Evolutionary conservation across 345 rosid genomes (phyloP), one percentile per base, ranked within the genome.

Genomic region (Aquilaria malaccensis): DNA sequence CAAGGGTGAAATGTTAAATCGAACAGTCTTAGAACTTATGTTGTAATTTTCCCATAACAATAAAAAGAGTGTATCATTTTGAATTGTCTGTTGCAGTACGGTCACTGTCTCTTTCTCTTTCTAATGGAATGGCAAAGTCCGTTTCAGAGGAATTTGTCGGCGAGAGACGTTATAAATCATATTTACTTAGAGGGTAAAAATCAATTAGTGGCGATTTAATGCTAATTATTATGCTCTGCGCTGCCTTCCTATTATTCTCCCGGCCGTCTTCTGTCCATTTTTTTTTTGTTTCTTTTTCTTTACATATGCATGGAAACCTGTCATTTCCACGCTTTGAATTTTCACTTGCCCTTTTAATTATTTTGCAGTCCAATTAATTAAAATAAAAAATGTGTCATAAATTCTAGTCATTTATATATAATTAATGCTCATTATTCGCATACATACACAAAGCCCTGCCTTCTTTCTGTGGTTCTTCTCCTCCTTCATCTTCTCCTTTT

Each of bases 121-220:
- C 60, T 52, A 50, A 53, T 33, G 59, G 22, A 22, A 22, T 22
- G 22, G 22, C 22, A 60, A 59, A 62, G 60, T 62, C 84, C 83
- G 77, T 80, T 82, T 68, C 65, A 52, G 73, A 67, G 76, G 74
- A 61, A 66, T 63, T 70, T 85, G 96, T 92, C 93, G 93, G 96
- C 98, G 62, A 78, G 70, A 73, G 72, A 75, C 79, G 79, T 76
- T 79, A 65, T 61, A 50, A 80, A 74, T 71, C 80, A 78, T 71
- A 52, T 50, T 72, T 46, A 46, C 45, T 58, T 10, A 52, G 48
- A 70, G 45, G 53, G 60, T 50, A 59, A 10, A 37, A 50, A 63
- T 55, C 32, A 52, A 68, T 70, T 64, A 74, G 55, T 64, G 70
- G 50, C 33, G 43, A 55, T 66, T 70, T 62, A 62, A 62, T 79